Evolutionary conservation across 2,329 filamentous ascomycete genomes (phyloP).

Genomic region (Tympanopsis confertula): DNA sequence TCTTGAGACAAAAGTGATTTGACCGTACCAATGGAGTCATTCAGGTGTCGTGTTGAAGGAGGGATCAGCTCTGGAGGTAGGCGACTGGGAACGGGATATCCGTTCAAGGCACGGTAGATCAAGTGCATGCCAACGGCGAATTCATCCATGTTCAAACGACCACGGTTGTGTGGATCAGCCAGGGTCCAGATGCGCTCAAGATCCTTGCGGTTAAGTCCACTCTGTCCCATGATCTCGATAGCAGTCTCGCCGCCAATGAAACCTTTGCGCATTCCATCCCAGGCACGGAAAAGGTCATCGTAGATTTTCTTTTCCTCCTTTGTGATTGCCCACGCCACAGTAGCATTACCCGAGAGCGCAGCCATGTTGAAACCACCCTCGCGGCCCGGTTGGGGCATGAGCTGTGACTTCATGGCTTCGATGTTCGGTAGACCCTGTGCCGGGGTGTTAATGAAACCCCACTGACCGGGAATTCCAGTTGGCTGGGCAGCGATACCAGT

Average conservation of each 20-base stretch:
- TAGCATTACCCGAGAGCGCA: slow-evolving; percentile 83
- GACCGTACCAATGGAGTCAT: slow-evolving; percentile 82
- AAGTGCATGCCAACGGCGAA: slow-evolving; percentile 98
- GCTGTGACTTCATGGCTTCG: slow-evolving; percentile 77
- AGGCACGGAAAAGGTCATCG: slow-evolving; percentile 85
- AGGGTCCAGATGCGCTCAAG: slow-evolving; percentile 91
- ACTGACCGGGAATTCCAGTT: slow-evolving; percentile 84
- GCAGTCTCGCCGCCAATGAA: slow-evolving; percentile 85
- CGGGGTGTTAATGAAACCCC: slow-evolving; percentile 92
- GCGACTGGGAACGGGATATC: slow-evolving; percentile 78
- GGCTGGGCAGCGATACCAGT: slow-evolving; percentile 78
- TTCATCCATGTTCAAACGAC: slow-evolving; percentile 86
- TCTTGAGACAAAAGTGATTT: slow-evolving; percentile 83
- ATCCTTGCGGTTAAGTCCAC: slow-evolving; percentile 80
- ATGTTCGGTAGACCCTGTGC: slow-evolving; percentile 85
- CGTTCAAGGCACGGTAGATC: slow-evolving; percentile 94
- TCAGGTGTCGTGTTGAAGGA: slow-evolving; percentile 86
- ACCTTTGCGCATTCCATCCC: slow-evolving; percentile 89
- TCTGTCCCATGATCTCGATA: slow-evolving; percentile 95
- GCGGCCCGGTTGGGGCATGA: slow-evolving; percentile 94
- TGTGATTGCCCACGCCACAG: slow-evolving; percentile 95
- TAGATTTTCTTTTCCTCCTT: slow-evolving; percentile 98
- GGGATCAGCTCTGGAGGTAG: slow-evolving; percentile 87
- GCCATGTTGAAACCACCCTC: slow-evolving; percentile 73
- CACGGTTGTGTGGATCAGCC: slow-evolving; percentile 86